Base-by-base conservation (phyloP, 2,329 filamentous ascomycete genomes). In the Pseudogymnoascus verrucosus region DNA sequence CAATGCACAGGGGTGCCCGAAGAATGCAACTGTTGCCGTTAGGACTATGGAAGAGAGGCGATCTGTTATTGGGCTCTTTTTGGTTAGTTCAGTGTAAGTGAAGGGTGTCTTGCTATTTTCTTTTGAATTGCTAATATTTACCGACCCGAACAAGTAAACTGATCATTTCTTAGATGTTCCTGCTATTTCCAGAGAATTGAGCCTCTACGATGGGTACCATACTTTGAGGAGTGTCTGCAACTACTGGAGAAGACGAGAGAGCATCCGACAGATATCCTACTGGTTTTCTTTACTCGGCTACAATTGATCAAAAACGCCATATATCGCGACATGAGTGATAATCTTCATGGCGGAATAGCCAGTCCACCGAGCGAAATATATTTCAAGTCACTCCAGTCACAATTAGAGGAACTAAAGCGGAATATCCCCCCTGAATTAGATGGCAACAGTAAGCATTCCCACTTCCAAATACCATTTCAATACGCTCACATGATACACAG, bases 31-130 rank as follows among this genome's bases (percentile, higher is more conserved):
- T 57, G n/a, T 4, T 31, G 47, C 26, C 10, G 19, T 62, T 40
- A 62, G 65, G 40, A 66, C 65, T 5, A 54, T 66, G 47, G 65
- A 66, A 54, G 65, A 66, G 23, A 42, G 65, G 42, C 60, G 65
- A 26, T 59, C 54, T 44, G 26, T 57, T 11, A 21, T 66, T 11
- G 61, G 57, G 1, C 60, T 42, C 44, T 66, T 63, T 57, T 62
- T 63, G 14, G n/a, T 66, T 10, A 40, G 31, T 34, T 66, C 65
- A 16, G 59, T 60, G 65, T 66, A 54, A 39, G 47, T 57, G 21
- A 28, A 47, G 10, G 31, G 47, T 6, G 12, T 19, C 31, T 4
- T 19, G 7, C 8, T 19, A 60, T 16, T 62, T 42, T n/a, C 26
- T 23, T 51, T 42, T 16, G 3, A 31, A 34, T 10, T 47, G 6